Evolutionary conservation across 306 rosid genomes (phyloP).

Genomic region (Carpinus viminea): DNA sequence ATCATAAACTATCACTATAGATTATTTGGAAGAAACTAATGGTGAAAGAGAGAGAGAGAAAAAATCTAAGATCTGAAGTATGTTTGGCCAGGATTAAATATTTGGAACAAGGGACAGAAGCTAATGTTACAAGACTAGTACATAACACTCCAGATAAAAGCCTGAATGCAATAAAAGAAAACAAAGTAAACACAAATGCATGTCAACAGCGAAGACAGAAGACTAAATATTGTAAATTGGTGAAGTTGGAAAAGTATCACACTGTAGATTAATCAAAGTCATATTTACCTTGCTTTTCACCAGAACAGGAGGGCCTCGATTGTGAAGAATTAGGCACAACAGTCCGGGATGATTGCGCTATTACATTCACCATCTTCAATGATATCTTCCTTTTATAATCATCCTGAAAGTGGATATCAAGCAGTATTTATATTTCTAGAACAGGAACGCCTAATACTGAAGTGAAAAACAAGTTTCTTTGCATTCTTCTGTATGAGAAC

Average conservation of each 20-base stretch:
- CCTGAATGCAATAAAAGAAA: not conserved
- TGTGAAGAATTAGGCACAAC: not conserved
- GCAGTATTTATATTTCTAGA: not conserved
- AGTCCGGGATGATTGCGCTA: not conserved
- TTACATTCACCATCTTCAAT: not conserved
- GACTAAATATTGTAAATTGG: not conserved
- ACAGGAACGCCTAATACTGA: not conserved
- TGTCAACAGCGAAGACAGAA: not conserved
- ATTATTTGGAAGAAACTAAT: too few species aligned
- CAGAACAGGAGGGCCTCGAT: not conserved
- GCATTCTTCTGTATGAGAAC: not conserved
- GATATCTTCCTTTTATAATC: not conserved
- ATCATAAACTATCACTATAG: too few species aligned
- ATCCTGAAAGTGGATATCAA: not conserved
- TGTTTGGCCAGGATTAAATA: not conserved
- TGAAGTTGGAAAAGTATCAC: not conserved
- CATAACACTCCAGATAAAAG: not conserved
- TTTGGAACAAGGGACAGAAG: not conserved
- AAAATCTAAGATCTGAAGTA: not conserved
- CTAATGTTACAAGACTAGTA: not conserved
- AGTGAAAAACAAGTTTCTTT: not conserved
- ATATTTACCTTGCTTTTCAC: not conserved
- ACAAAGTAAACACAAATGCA: not conserved
- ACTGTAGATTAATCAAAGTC: not conserved
- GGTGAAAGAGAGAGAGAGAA: not conserved